These are phyloP conservation scores for Solanum arcanum DNA, from an alignment of 257 asterid species.

Conservation along the genomic window DNA sequence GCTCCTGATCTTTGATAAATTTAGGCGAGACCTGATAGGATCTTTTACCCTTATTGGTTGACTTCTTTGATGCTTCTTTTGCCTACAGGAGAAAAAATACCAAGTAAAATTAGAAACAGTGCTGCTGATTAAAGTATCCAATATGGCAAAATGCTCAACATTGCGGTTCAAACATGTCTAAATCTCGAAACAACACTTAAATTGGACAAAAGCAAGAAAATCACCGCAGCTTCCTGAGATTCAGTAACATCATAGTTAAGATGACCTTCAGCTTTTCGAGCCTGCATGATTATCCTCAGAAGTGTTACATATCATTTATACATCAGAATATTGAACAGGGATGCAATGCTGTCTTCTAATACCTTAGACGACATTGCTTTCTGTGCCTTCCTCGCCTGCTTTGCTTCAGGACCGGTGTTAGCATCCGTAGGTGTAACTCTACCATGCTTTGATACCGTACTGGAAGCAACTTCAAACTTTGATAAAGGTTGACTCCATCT, in stretches of 20 bases:
- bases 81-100: conserved; percentile 28
- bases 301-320: conserved; percentile 8
- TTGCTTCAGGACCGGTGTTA: conserved; percentile 34
- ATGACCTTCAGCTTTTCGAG: conserved; percentile 37
- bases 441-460: conserved; percentile 41
- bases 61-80: conserved; percentile 45
- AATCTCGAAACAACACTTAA: background rate
- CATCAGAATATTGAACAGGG: conserved; percentile 1
- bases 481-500: conserved; percentile 34
- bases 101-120: background rate
- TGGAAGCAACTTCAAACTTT: conserved; percentile 38
- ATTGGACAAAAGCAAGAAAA: background rate
- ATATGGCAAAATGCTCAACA: background rate
- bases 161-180: background rate
- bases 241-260: conserved; percentile 24
- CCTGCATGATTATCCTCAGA: conserved; percentile 29
- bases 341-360: background rate
- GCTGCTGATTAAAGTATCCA: background rate
- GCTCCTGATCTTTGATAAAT: conserved; percentile 42
- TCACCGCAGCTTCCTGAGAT: conserved; percentile 55
- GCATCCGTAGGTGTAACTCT: conserved; percentile 28
- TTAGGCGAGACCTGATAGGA: conserved; percentile 53
- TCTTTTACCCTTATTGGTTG: conserved; percentile 37
- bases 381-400: conserved; percentile 45
- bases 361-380: conserved; percentile 46